A percentile compares a stretch with the other conserved stretches of the same genome.
Evolutionary conservation across 192 early-diverging fungal genomes (phyloP).

Genomic region (Jimgerdemannia lactiflua): DNA sequence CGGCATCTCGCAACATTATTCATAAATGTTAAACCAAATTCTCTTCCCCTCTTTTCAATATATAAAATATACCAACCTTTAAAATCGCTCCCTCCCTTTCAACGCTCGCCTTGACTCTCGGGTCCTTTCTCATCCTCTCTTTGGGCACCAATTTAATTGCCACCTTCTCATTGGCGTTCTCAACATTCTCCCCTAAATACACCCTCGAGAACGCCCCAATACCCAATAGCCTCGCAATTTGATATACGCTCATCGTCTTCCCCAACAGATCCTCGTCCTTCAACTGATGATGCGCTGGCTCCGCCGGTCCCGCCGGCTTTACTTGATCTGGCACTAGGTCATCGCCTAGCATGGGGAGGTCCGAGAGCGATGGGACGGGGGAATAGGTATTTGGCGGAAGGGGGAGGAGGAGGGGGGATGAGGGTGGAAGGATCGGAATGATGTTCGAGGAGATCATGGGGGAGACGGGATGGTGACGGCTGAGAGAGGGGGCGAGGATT

Average conservation of each 20-base stretch:
- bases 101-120: conserved; percentile 30
- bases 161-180: conserved; percentile 6
- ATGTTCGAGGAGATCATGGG: neutral
- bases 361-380: no score
- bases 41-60: neutral
- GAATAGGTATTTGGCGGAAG: neutral
- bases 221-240: conserved; percentile 20
- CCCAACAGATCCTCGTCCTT: no score
- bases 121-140: conserved; percentile 18
- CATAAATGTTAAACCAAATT: no score
- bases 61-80: conserved; percentile 18
- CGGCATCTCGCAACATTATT: neutral
- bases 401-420: neutral
- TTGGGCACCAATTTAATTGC: conserved; percentile 34
- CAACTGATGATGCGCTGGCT: no score
- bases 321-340: no score
- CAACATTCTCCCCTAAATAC: conserved; percentile 20
- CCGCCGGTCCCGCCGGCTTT: no score
- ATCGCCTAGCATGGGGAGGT: no score
- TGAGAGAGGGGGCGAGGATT: neutral
- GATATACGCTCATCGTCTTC: conserved; percentile 7
- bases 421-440: neutral
- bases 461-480: neutral
- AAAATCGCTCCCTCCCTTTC: conserved; percentile 34
- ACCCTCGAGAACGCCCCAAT: conserved; percentile 35